phyloP scores from a whole-genome alignment of 2,329 filamentous ascomycete species.

The Elsinoe arachidis region DNA sequence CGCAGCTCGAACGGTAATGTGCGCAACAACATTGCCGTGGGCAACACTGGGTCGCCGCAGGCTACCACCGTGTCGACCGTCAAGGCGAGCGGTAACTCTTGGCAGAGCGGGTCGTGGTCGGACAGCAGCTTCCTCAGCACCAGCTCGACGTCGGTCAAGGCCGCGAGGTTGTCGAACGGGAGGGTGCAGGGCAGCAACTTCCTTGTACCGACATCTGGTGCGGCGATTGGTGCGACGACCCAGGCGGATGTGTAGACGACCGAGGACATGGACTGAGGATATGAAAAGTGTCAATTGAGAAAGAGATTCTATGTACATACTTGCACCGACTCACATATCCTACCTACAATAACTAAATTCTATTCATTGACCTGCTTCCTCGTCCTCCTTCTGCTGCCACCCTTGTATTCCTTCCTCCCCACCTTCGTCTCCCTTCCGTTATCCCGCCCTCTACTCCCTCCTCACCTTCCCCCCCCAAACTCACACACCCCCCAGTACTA shows the following conservation, averaged over 20 bases:
- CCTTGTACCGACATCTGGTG: slow-evolving; percentile 31
- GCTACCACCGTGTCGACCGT: slow-evolving; percentile 18
- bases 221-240: slow-evolving; percentile 35
- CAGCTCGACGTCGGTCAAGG: slow-evolving; percentile 29
- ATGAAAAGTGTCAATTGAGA: not conserved
- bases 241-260: not conserved
- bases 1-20: slow-evolving; percentile 29
- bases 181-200: slow-evolving; percentile 36
- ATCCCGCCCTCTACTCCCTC: not conserved
- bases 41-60: slow-evolving; percentile 25
- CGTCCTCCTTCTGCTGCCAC: not conserved
- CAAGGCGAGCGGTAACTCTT: slow-evolving; percentile 35
- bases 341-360: not conserved
- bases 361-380: not conserved
- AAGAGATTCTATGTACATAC: slow-evolving; percentile 9
- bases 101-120: slow-evolving; percentile 34
- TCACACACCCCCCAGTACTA: not conserved
- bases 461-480: not conserved
- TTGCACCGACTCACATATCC: not conserved
- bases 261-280: not conserved
- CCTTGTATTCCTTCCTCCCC: too few species aligned
- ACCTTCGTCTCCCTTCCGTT: not conserved
- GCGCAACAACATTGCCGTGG: slow-evolving; percentile 33
- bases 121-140: slow-evolving; percentile 34
- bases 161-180: slow-evolving; percentile 31